Base-by-base conservation (phyloP, 148 eudicot genomes). In the Amaranthus palmeri region DNA sequence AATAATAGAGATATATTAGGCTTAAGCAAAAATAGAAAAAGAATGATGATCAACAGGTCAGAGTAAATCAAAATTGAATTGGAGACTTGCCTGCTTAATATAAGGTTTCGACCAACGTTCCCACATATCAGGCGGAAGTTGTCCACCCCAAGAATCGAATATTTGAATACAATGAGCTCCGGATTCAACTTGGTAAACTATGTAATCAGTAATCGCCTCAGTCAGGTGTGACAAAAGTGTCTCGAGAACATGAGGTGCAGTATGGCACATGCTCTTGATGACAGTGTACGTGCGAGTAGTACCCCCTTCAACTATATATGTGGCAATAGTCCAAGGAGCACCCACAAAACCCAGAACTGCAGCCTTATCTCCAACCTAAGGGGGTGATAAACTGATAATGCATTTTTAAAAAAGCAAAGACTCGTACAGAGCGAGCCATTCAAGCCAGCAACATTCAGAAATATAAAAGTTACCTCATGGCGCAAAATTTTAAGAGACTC, bases 91-190 rank as follows among this genome's bases (percentile, higher is more conserved):
- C 93, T 89, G 88, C 68, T 88, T 81, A 71, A 95, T 95, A 57
- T 91, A 95, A 79, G 96, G 98, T 83, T 86, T 95, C 62, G 98
- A 91, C 98, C 97, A 95, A 45, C 71, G 75, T 67, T 95, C 98
- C 98, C 97, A 95, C 96, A 95, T 86, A 79, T 84, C 70, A 17
- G 98, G 97, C 6, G 97, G 92, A 54, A 95, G 79, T 81, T 91
- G 93, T 48, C 99, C 97, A 68, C 96, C 98, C 99, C 97, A 91
- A 43, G 97, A 95, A 81, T 95, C 99, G 77, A 95, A 95, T 74
- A 95, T 95, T 75, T 95, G 97, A 74, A 91, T 88, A 77, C 97
- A 91, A 61, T 95, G 92, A 78, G 99, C 96, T 18, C 97, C 99
- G 72, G 99, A 76, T 47, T 89, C 74, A 51, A 95, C 90, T 88